Base-by-base conservation (phyloP, 805 yeast species). In the Yamadazyma scolyti region DNA sequence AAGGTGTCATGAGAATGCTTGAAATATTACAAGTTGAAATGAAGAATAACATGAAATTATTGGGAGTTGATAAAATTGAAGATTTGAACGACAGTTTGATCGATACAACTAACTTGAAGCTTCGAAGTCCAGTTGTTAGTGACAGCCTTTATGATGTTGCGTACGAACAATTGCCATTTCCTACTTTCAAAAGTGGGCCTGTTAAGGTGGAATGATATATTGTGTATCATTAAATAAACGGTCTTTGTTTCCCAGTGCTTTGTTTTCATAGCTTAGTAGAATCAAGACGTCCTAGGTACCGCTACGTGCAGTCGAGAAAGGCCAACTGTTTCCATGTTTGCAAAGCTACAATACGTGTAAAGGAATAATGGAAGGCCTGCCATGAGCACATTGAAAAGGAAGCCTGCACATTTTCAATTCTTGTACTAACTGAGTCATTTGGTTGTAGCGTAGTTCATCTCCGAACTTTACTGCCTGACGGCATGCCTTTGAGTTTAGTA, bases 301-400 rank as follows among this genome's bases (percentile, higher is more conserved):
- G n/a, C n/a, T n/a, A n/a, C n/a, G n/a, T n/a, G n/a, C n/a, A n/a
- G n/a, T n/a, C n/a, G n/a, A n/a, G n/a, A n/a, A n/a, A n/a, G n/a
- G n/a, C n/a, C n/a, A n/a, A n/a, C n/a, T n/a, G n/a, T n/a, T n/a
- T n/a, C n/a, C n/a, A n/a, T n/a, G n/a, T n/a, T n/a, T n/a, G n/a
- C n/a, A n/a, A n/a, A n/a, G n/a, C n/a, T n/a, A n/a, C n/a, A n/a
- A n/a, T n/a, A n/a, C n/a, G n/a, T n/a, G n/a, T n/a, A n/a, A n/a
- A n/a, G 89, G 88, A 1, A 76, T 69, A 9, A 81, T 50, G 0
- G 87, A 73, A 0, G 95, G 94, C 34, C 95, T 56, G 0, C 95
- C 95, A 52, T 86, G 95, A 0, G 95, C 95, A 61, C 95, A 87
- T 33, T 72, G 77, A 42, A 83, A 81, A 0, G 95, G 94, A 12